Percentiles rank a stretch among this genome's conserved stretches.
Evolutionary conservation across 108 stramenopile species (phyloP).

Genomic region (Skeletonema costatum): DNA sequence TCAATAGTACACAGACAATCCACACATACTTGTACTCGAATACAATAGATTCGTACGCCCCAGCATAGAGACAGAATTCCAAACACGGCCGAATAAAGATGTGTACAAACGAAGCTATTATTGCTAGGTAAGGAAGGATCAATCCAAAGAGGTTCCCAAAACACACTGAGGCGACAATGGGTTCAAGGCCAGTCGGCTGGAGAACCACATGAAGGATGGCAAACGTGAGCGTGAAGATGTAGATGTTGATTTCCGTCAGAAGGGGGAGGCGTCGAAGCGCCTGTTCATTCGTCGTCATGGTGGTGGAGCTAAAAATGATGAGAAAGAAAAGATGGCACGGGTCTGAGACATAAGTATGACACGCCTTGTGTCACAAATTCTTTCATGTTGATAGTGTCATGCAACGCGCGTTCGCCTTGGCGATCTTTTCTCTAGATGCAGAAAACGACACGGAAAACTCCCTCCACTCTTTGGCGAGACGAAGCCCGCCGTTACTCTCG

Average conservation of each 20-base stretch:
- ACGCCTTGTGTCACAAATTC: too few species aligned
- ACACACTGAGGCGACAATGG: background rate
- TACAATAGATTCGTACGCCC: constrained; percentile 3
- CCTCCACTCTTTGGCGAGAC: too few species aligned
- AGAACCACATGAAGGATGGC: constrained; percentile 16
- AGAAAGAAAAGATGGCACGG: too few species aligned
- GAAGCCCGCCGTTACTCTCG: too few species aligned
- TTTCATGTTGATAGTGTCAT: too few species aligned
- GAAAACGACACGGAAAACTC: too few species aligned
- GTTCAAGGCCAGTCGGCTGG: constrained; percentile 17
- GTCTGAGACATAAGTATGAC: too few species aligned
- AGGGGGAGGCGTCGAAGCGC: constrained; percentile 13
- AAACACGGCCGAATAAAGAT: constrained; percentile 1
- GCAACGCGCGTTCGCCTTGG: too few species aligned
- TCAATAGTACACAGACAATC: background rate
- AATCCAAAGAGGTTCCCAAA: constrained; percentile 11
- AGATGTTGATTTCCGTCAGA: constrained; percentile 19
- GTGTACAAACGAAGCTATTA: background rate
- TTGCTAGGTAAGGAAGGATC: constrained; percentile 4
- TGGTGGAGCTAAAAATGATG: too few species aligned
- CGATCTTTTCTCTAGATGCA: too few species aligned
- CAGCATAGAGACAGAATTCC: background rate
- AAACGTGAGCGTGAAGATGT: constrained; percentile 8
- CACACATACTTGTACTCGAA: constrained; percentile 5
- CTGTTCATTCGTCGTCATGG: background rate